Evolutionary conservation across 2,329 filamentous ascomycete genomes (phyloP), one percentile per base, ranked within the genome.

Genomic region (Chrysoporthe austroafricana): DNA sequence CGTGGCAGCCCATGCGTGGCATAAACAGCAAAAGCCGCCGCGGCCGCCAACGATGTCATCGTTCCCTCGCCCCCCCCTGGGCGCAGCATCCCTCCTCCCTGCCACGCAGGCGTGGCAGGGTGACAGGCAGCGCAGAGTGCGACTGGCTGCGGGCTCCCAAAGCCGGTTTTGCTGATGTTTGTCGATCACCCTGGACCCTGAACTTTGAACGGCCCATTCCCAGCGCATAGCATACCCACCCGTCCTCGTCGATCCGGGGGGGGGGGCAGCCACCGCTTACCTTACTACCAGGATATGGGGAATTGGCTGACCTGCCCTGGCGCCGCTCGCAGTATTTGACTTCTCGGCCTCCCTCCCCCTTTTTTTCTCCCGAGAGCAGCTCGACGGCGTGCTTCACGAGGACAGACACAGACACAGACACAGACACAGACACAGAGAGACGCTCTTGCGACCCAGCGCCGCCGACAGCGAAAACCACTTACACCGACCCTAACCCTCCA

Each of bases 401-500:
- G 26, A 26, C 26, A 26, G 26, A 26, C 26, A 26, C 26, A 26
- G 1, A 26, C 26, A 26, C 26, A 26, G 26, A 26, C 26, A 26
- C 26, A 26, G 26, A 9, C 36, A 39, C 36, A 39, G 36, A n/a
- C n/a, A 52, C 26, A 14, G 32, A 16, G 8, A 54, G 11, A 5
- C n/a, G n/a, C 13, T 11, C 21, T 13, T 34, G 16, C 16, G 9
- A 48, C n/a, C 8, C 18, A 26, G 39, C 46, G 32, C 7, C 32
- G n/a, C 7, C 8, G 21, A 14, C n/a, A n/a, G 11, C 14, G 6
- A 39, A 3, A 4, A 18, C 16, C 52, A 59, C 54, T 52, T 59
- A 64, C 43, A 64, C 54, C 63, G 54, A 59, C 63, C 63, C 54
- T 64, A 57, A 58, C 62, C 62, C 50, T 57, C 14, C 46, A 32